Evolutionary conservation across 2,329 filamentous ascomycete genomes (phyloP).

Genomic region (Xylariales sp.): DNA sequence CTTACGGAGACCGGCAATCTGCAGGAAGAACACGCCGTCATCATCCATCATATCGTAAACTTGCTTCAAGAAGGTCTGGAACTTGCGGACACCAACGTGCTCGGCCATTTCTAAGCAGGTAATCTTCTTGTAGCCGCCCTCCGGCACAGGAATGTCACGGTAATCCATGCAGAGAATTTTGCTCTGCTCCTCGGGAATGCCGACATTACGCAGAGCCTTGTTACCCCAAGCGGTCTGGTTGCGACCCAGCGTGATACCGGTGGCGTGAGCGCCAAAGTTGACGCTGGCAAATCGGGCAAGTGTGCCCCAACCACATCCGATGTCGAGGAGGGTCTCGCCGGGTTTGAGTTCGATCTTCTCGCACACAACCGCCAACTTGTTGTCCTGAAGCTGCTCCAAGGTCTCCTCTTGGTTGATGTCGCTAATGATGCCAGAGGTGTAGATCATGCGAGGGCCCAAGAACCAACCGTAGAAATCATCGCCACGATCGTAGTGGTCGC

Average conservation of each 20-base stretch:
- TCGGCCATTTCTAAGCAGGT: conserved; percentile 98
- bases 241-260: conserved; percentile 88
- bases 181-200: conserved; percentile 82
- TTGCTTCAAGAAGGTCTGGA: conserved; percentile 75
- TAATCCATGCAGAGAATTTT: conserved; percentile 95
- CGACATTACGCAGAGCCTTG: conserved; percentile 75
- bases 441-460: conserved; percentile 97
- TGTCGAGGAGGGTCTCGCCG: conserved; percentile 83
- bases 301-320: conserved; percentile 97
- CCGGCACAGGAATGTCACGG: conserved; percentile 80
- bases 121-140: conserved; percentile 86
- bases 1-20: conserved; percentile 91
- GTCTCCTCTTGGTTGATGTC: conserved; percentile 84
- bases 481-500: conserved; percentile 94
- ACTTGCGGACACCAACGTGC: conserved; percentile 93
- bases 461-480: conserved; percentile 99
- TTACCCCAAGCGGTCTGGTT: conserved; percentile 99
- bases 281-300: conserved; percentile 88
- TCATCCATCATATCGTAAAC: conserved; percentile 95
- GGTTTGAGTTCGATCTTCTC: conserved; percentile 86
- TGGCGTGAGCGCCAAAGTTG: conserved; percentile 82
- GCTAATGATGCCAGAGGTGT: conserved; percentile 91
- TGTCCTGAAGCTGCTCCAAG: conserved; percentile 94
- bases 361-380: conserved; percentile 92
- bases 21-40: conserved; percentile 92